Base-by-base conservation (phyloP, 495 filamentous ascomycete genomes). In the Penicillium antarcticum region DNA sequence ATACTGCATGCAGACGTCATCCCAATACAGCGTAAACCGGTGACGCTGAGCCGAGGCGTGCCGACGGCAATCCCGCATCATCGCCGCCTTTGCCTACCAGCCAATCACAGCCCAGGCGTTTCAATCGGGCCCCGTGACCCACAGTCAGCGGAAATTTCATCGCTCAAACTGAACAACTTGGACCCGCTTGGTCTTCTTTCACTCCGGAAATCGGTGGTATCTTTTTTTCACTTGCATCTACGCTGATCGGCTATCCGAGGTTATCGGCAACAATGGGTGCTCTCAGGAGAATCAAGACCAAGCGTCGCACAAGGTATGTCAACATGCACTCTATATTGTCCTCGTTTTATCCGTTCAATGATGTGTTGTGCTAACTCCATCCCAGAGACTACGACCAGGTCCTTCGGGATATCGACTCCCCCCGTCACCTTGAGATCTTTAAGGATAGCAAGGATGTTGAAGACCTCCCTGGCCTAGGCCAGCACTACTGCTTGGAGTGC, bases 401-500 rank as follows among this genome's bases (percentile, higher is more conserved):
- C 66, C 79, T 88, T 56, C 81, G 82, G 39, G 94, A 98, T 68
- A 71, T 96, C 42, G 73, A 69, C 46, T 86, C 83, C 12, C 78
- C 87, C 7, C 86, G 84, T 57, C 91, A 96, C 64, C 82, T 98
- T 19, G 71, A 78, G 34, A 80, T 87, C 42, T 87, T 85, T 77
- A 88, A 90, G 60, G 80, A 82, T 26, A 77, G 84, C 39, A 92
- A 96, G 59, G 86, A 88, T 21, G 71, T 80, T 16, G 92, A 96
- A 64, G 92, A 97, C 57, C 79, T 94, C 13, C 94, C 92, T 6
- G 92, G 83, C 0, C 73, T 96, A 23, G 92, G 92, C 5, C 73
- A 78, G 61, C 85, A 81, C 55, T 96, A 96, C 66, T 98, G 92
- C 67, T 76, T 87, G n/a, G 88, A 95, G 72, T 98, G 92, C 62